Evolutionary conservation across 1,284 basidiomycete species (phyloP), one percentile per base, ranked within the genome.

Genomic region (Trametes sp.): DNA sequence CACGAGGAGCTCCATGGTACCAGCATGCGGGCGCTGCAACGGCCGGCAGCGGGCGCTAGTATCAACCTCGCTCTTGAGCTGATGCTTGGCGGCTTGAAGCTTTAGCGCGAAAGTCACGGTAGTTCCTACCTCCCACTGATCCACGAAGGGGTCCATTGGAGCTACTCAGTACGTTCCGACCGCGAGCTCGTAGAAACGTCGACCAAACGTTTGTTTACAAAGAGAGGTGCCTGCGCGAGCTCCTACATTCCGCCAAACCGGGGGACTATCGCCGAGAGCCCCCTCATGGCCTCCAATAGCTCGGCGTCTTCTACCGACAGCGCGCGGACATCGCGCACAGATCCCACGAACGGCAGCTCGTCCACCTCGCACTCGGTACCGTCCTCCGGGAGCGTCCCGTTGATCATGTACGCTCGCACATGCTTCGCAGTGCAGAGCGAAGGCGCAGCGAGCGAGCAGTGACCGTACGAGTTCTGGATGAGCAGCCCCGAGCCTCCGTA

Each of bases 391-490:
- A 84, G 67, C 5, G 72, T 75, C 2, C 82, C 82, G 21, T 77
- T 67, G 11, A 72, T 63, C 62, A 83, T 80, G 66, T 85, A 84
- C 1, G 73, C 70, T 10, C 76, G 74, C n/a, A 84, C 69, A 57
- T 80, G 66, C 45, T 73, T 73, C 33, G 75, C 72, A 0, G 82
- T 83, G 74, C 82, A 84, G 11, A 79, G 57, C 6, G 82, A 84
- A 8, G 80, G 77, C 13, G 75, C 76, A 1, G 76, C 61, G 14
- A 81, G 41, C 11, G 82, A 82, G 65, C 75, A 77, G 61, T 84
- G 82, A 76, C 83, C 50, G 21, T 57, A 45, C 53, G 29, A 64
- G 28, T 68, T 54, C 57, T 69, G 70, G 26, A 69, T 52, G 21
- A 71, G 65, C 45, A 71, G 54, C 36, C 64, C 68, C 41, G 69